Base-by-base conservation (phyloP, 495 filamentous ascomycete species). In the Platismatia glauca region DNA sequence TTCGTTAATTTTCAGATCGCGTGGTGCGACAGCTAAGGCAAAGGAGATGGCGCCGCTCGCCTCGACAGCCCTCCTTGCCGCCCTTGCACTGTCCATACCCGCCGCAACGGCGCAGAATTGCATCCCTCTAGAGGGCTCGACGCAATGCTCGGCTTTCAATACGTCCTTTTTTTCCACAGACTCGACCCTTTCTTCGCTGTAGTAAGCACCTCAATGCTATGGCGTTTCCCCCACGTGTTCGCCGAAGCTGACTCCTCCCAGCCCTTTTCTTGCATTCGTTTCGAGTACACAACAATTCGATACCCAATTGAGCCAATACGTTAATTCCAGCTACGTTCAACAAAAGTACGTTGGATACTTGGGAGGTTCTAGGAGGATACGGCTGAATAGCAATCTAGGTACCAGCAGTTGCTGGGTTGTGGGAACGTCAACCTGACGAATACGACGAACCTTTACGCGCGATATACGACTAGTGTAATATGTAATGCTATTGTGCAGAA, bases 401-500 rank as follows among this genome's bases (percentile, higher is more conserved):
- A 89, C 74, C 78, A 85, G 68, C 80, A 76, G 39, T 78, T 88
- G n/a, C 79, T 97, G 38, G 93, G 94, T 46, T 99, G 94, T 71
- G 78, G 81, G 39, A 82, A 83, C 64, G 74, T 95, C 70, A 86
- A 94, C 68, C 80, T 89, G 57, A 86, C 85, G 37, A 89, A 95
- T 67, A 87, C 90, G n/a, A 86, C 83, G 59, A 80, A 86, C 68
- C 83, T 90, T 69, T 99, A 99, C 76, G 94, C 95, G 29, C 87
- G 92, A 69, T 99, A 91, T 75, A 96, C 91, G 16, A 93, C 85
- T 56, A 93, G 89, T 68, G 85, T 91, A 71, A 82, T 99, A 66
- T 99, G 95, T 82, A 97, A 92, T 80, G 84, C 89, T 64, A 88
- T 99, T 72, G 83, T 99, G 60, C 95, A 97, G 74, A 91, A 90